Conservation (phyloP, 2,329 filamentous ascomycete genomes). For the Exophiala mesophila region DNA sequence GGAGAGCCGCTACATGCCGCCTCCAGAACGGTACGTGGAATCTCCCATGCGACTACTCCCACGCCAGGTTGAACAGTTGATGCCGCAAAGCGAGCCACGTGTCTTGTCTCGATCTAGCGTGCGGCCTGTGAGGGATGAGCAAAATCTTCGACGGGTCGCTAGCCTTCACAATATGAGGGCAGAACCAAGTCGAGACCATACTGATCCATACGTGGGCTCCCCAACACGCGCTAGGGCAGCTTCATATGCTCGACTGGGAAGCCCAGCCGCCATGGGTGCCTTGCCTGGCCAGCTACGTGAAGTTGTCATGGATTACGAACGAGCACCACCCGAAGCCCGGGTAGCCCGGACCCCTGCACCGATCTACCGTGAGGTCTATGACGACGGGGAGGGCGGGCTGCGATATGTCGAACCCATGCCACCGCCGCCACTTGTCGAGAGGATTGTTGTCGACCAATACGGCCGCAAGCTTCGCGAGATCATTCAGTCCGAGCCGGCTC, state of each 20-base stretch:
- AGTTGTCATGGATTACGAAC: constrained; percentile 31
- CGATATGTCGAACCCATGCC: constrained; percentile 36
- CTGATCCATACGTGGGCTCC: constrained; percentile 33
- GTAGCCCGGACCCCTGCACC: constrained; percentile 36
- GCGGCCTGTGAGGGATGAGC: constrained; percentile 35
- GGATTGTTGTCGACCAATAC: constrained; percentile 75
- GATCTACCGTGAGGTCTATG: constrained; percentile 38
- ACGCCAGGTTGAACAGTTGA: constrained; percentile 24
- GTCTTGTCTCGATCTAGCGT: constrained; percentile 37
- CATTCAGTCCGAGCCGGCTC: constrained; percentile 37
- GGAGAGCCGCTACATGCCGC: constrained; percentile 24
- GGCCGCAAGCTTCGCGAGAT: constrained; percentile 72
- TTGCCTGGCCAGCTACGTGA: constrained; percentile 32
- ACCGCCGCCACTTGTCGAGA: constrained; percentile 52
- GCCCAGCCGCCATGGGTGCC: constrained; percentile 33
- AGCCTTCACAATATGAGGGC: constrained; percentile 43
- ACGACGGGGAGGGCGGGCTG: constrained; percentile 40
- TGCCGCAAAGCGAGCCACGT: constrained; percentile 33
- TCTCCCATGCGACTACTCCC: constrained; percentile 22
- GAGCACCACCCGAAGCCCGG: constrained; percentile 40
- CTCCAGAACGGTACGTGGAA: constrained; percentile 23
- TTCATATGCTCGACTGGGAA: constrained; percentile 38
- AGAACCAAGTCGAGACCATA: constrained; percentile 39
- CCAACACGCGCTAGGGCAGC: constrained; percentile 31
- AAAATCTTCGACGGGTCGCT: constrained; percentile 44